Evolutionary conservation across 2,329 filamentous ascomycete genomes (phyloP), one percentile per base, ranked within the genome.

Genomic region (Arthrobotrys iridis): DNA sequence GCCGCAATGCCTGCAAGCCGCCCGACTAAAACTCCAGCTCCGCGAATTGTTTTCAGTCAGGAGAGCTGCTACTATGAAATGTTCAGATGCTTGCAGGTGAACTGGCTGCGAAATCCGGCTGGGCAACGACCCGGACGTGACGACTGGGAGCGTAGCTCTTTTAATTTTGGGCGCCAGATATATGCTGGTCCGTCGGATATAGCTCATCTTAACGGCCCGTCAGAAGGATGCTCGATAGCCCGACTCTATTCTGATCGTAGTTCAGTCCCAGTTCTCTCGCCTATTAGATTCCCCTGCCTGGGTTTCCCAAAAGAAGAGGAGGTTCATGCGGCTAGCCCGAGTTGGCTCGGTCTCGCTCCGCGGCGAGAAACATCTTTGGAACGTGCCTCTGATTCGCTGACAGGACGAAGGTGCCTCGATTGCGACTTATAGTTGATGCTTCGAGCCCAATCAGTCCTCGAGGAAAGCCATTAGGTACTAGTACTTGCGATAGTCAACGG

Each of bases 361-460:
- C 50, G 13, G 18, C 30, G 1, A 37, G 30, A 37, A 55, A 22
- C 50, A 18, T 11, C 37, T 13, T 35, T 5, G 30, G 26, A 55
- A 35, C 30, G 18, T 28, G 18, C 24, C 18, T 30, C 30, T 55
- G 30, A 55, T 37, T 55, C 30, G 50, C 24, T 37, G 46, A 35
- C 40, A 43, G 28, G 26, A n/a, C n/a, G n/a, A n/a, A 15, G 28
- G 28, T 24, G 50, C 30, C 24, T 55, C 50, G 50, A 55, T 55
- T 55, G 28, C 50, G 50, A 37, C 50, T 22, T 7, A 11, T 33
- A 28, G 4, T 52, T 30, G 52, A 22, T 20, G 35, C 37, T 30
- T 62, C 58, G 58, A 41, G 48, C 58, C 58, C 58, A 62, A 62
- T 62, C 58, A 62, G 41, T 48, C 58, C 58, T 35, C 58, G 50